A percentile compares a stretch with the other conserved stretches of the same genome.
Conservation (phyloP, 2,329 filamentous ascomycete genomes). For the Byssochlamys sp. region DNA sequence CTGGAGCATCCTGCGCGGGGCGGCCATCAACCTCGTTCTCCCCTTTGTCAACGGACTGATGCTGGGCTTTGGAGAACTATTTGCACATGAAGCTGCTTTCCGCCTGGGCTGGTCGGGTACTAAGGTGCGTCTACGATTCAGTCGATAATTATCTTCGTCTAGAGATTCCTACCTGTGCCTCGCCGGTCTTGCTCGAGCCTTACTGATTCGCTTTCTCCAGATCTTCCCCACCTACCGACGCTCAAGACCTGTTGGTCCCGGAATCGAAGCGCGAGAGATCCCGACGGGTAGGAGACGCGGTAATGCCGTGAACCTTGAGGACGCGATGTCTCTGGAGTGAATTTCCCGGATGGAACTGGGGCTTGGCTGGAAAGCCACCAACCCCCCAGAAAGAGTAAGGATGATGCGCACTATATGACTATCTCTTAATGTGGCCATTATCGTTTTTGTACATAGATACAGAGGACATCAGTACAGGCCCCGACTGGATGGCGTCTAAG, state of each 20-base stretch:
- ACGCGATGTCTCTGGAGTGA: conserved; percentile 60
- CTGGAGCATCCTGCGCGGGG: conserved; percentile 75
- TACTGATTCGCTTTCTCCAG: conserved; percentile 23
- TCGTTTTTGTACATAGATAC: conserved; percentile 25
- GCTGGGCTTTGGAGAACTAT: conserved; percentile 92
- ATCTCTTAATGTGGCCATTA: neutral
- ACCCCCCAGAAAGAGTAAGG: neutral
- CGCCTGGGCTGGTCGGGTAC: conserved; percentile 86
- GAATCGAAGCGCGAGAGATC: conserved; percentile 68
- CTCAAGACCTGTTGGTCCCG: conserved; percentile 63
- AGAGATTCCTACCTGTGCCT: neutral
- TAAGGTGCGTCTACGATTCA: conserved; percentile 55
- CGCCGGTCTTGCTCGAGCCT: neutral
- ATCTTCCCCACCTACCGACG: conserved; percentile 53
- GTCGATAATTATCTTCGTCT: neutral
- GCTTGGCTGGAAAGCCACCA: neutral
- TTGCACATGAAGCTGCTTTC: conserved; percentile 92
- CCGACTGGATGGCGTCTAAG: conserved; percentile 22
- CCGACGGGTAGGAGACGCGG: conserved; percentile 46
- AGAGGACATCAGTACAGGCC: conserved; percentile 11
- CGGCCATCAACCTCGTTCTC: conserved; percentile 87
- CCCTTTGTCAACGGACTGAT: conserved; percentile 97
- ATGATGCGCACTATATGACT: neutral
- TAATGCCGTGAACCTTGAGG: conserved; percentile 48
- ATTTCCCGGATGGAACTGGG: neutral